phyloP scores from a whole-genome alignment of 2,329 filamentous ascomycete genomes.

The Xylaria sp. region DNA sequence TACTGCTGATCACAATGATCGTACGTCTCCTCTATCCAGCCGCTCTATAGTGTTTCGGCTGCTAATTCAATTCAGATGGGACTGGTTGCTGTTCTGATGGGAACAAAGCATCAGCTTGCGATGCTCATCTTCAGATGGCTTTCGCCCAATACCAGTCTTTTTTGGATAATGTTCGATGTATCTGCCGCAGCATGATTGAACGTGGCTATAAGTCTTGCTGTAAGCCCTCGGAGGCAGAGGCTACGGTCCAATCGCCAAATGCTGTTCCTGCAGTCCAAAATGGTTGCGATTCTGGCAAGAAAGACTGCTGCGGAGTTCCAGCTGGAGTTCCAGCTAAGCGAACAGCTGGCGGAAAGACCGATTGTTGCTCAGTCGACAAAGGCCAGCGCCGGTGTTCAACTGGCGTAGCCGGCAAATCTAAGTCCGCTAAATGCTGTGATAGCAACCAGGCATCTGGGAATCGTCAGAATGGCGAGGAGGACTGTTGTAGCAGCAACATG shows the following conservation, averaged over 20 bases:
- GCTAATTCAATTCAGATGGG: constrained; percentile 14
- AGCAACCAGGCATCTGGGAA: neutral
- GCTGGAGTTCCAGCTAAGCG: neutral
- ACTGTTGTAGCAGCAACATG: constrained; percentile 16
- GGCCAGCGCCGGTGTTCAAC: constrained; percentile 2
- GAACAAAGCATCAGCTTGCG: constrained; percentile 15
- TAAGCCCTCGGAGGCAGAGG: constrained; percentile 10
- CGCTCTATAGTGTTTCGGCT: neutral
- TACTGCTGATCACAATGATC: constrained; percentile 8
- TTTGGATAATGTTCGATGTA: constrained; percentile 31
- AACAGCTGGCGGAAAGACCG: neutral
- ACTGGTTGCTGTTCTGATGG: neutral
- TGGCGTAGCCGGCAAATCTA: neutral
- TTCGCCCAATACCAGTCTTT: constrained; percentile 34
- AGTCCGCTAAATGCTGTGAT: constrained; percentile 5
- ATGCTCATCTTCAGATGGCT: constrained; percentile 32
- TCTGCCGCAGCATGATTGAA: constrained; percentile 34
- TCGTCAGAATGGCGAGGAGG: neutral
- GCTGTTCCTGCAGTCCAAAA: neutral
- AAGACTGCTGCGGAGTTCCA: neutral
- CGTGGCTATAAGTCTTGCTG: constrained; percentile 33
- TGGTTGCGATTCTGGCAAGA: neutral
- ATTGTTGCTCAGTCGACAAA: constrained; percentile 7
- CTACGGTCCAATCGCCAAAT: neutral
- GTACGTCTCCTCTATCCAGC: constrained; percentile 7